Conservation (phyloP, 371 early-diverging fungal genomes). For the Mucor piriformis region DNA sequence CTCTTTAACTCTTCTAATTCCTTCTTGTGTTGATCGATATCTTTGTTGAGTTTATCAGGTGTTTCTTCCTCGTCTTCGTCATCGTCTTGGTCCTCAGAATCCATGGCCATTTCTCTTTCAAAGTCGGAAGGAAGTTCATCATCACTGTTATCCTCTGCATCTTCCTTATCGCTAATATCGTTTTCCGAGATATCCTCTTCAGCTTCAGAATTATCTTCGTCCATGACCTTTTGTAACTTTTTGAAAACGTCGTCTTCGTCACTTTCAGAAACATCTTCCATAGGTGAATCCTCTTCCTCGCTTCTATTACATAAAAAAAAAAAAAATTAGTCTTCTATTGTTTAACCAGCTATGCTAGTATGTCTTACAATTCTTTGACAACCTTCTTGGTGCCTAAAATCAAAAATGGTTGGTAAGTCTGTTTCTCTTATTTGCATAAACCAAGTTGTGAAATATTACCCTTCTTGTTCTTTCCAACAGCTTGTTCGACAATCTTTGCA, state of each 20-base stretch:
- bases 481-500: constrained; percentile 6
- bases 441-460: neutral
- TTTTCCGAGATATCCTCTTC: neutral
- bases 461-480: constrained; percentile 4
- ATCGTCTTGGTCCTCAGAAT: constrained; percentile 41
- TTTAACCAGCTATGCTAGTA: no score
- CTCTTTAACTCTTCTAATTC: constrained; percentile 78
- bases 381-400: constrained; percentile 1
- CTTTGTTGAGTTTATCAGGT: constrained; percentile 52
- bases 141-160: constrained; percentile 7
- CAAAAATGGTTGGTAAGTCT: neutral
- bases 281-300: constrained; percentile 11
- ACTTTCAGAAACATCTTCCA: constrained; percentile 10
- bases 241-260: constrained; percentile 15
- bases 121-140: constrained; percentile 22
- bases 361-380: constrained; percentile 10
- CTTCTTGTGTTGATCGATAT: constrained; percentile 66
- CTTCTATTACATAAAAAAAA: neutral
- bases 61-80: constrained; percentile 47
- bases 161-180: constrained; percentile 17
- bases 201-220: constrained; percentile 34
- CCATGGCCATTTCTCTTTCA: constrained; percentile 29
- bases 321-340: neutral
- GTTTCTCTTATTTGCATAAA: neutral
- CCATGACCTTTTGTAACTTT: constrained; percentile 32